Percentiles rank a stretch among this genome's conserved stretches.
Conservation (phyloP, 1,284 basidiomycete genomes). For the Sanghuangporus baumii region DNA sequence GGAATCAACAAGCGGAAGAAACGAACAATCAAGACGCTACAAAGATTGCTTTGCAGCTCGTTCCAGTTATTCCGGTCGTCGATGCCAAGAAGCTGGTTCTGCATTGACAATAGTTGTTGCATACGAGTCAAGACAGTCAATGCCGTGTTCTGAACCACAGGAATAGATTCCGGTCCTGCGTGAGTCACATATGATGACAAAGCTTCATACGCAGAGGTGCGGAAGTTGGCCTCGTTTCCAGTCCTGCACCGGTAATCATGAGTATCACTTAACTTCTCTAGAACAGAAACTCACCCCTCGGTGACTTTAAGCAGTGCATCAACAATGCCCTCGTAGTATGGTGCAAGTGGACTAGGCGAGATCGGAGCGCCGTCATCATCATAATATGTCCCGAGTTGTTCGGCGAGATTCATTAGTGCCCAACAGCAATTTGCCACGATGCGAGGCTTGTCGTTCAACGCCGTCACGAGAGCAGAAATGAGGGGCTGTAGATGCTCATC, state of each 20-base stretch:
- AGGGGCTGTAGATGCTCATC: constrained; percentile 86
- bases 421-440: constrained; percentile 96
- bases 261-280: neutral
- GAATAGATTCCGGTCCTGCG: constrained; percentile 76
- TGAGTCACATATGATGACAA: constrained; percentile 84
- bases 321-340: constrained; percentile 87
- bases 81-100: constrained; percentile 92
- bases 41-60: constrained; percentile 95
- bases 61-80: constrained; percentile 99
- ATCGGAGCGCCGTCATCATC: constrained; percentile 53
- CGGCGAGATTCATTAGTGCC: constrained; percentile 92
- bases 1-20: neutral
- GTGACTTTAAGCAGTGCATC: constrained; percentile 79
- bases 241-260: constrained; percentile 38
- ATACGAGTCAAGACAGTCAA: constrained; percentile 83
- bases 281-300: constrained; percentile 57
- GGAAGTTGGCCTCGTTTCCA: constrained; percentile 87
- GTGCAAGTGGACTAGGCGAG: constrained; percentile 66
- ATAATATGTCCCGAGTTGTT: constrained; percentile 66
- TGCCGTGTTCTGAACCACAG: constrained; percentile 79
- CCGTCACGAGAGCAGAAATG: constrained; percentile 78
- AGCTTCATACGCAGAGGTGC: constrained; percentile 95
- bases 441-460: constrained; percentile 77
- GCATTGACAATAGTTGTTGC: constrained; percentile 79
- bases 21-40: constrained; percentile 79